Evolutionary conservation across 179 eudicot species (phyloP), one percentile per base, ranked within the genome.

Genomic region (Spinacia oleracea): DNA sequence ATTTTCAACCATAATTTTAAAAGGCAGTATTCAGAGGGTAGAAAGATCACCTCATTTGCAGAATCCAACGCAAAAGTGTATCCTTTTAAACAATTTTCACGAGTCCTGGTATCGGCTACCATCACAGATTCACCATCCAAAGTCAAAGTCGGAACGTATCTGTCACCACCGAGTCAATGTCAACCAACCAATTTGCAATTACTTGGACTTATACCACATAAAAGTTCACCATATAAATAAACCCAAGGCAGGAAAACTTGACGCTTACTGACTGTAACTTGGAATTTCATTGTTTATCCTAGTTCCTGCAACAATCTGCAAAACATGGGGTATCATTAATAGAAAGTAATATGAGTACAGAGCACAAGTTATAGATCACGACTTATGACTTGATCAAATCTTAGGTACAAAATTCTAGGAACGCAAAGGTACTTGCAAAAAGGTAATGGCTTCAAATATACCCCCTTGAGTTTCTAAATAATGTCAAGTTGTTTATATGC

Each of bases 11-110:
- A 76, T n/a, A 51, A 15, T 32, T 71, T 20, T 64, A 73, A 11
- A 35, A 21, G 59, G 45, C 58, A 51, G 58, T 51, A 15, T 51
- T 51, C 58, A 51, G 18, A 51, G 21, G 62, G 63, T 31, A 31
- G 34, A 31, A 27, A 70, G 21, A 64, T 80, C 73, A 96, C 99
- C 99, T 84, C 83, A 78, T 84, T 66, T 58, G 75, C 74, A 60
- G 91, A 79, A 62, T 85, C 92, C 86, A 96, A 79, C 85, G 94
- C 64, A 86, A 96, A 89, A 77, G 87, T 90, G 81, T 90, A 91
- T 84, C 88, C 94, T 77, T 77, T 88, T 82, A 94, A 85, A 79
- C 98, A 90, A 78, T 78, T 89, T 74, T 92, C 93, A 73, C 99
- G 96, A 77, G 92, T 86, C 81, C 77, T 84, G 66, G 83, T 84